Conservation (phyloP, 352 stramenopile genomes). For the Phytophthora vignae region DNA sequence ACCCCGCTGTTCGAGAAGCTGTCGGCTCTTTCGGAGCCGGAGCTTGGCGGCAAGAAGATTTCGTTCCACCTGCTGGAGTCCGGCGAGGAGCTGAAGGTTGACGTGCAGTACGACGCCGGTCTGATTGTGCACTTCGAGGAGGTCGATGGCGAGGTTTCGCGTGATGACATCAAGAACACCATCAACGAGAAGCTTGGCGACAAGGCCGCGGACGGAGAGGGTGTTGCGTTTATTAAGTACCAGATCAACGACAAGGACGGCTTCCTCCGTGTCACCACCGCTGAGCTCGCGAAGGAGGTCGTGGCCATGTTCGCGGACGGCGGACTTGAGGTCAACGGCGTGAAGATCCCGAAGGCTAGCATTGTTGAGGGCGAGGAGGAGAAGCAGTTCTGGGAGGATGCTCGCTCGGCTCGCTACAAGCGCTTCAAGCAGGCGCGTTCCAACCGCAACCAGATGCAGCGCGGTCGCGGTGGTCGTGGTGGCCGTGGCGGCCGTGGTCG, state of each 20-base stretch:
- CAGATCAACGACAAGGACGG: constrained; percentile 80
- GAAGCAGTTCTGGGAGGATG: constrained; percentile 88
- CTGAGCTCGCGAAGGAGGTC: constrained; percentile 71
- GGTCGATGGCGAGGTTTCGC: constrained; percentile 80
- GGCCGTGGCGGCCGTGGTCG: constrained; percentile 46
- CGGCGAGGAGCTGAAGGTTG: constrained; percentile 75
- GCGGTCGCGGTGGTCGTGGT: constrained; percentile 44
- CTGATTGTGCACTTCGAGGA: constrained; percentile 88
- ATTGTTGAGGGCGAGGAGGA: constrained; percentile 82
- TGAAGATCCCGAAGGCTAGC: constrained; percentile 62
- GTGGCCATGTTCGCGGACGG: constrained; percentile 66
- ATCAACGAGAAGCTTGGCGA: constrained; percentile 87
- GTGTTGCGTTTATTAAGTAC: constrained; percentile 89
- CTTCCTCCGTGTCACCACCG: constrained; percentile 66
- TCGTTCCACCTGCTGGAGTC: constrained; percentile 78
- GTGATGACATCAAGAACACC: constrained; percentile 88
- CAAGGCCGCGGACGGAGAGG: constrained; percentile 62
- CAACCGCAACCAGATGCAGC: constrained; percentile 70
- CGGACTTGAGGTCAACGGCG: constrained; percentile 74
- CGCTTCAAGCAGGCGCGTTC: constrained; percentile 84
- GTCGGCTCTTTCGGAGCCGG: constrained; percentile 53
- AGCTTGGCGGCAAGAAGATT: constrained; percentile 82
- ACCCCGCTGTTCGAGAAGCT: constrained; percentile 82
- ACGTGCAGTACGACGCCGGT: constrained; percentile 85
- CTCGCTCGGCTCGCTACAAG: constrained; percentile 70